A percentile compares a stretch with the other conserved stretches of the same genome.
Evolutionary conservation across 139 green algal species (phyloP).

Genomic region (Picochlorum sp.): DNA sequence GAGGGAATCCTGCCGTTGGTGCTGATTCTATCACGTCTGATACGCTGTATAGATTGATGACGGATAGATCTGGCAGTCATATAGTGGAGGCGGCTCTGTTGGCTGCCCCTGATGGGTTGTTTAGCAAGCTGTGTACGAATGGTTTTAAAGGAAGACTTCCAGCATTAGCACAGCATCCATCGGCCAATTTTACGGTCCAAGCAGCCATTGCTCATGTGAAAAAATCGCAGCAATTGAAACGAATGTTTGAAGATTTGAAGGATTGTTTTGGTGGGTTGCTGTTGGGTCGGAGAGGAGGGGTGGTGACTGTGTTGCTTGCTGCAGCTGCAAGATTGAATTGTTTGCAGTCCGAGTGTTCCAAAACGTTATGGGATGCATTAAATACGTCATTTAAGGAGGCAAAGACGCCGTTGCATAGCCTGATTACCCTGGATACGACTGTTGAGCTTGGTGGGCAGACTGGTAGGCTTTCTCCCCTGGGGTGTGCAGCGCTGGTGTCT

Average conservation of each 20-base stretch:
- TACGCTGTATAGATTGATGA: slow-evolving; percentile 26
- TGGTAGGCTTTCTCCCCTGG: slow-evolving; percentile 44
- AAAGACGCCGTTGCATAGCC: slow-evolving; percentile 11
- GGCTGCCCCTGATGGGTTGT: slow-evolving; percentile 24
- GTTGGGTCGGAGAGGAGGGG: slow-evolving; percentile 39
- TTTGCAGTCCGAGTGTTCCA: slow-evolving; percentile 10
- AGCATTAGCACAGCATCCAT: slow-evolving; percentile 42
- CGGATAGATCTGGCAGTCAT: slow-evolving; percentile 45
- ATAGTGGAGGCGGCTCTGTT: slow-evolving; percentile 44
- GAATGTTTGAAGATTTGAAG: slow-evolving; percentile 43
- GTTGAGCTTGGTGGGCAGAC: background rate
- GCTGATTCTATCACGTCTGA: slow-evolving; percentile 26
- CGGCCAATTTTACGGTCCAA: slow-evolving; percentile 73
- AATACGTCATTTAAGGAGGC: background rate
- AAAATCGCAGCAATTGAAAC: slow-evolving; percentile 33
- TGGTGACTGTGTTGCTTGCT: slow-evolving; percentile 58
- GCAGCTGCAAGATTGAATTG: slow-evolving; percentile 24
- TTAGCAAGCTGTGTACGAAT: slow-evolving; percentile 26
- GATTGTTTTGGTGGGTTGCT: slow-evolving; percentile 47
- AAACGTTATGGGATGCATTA: slow-evolving; percentile 19
- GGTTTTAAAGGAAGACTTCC: slow-evolving; percentile 35
- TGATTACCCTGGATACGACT: slow-evolving; percentile 32
- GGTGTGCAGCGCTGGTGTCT: slow-evolving; percentile 41
- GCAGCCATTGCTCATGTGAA: slow-evolving; percentile 33
- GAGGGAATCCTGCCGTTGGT: slow-evolving; percentile 20